Percentiles rank a stretch among this genome's conserved stretches.
Evolutionary conservation across 177 flowering plant species (phyloP).

Genomic region (Vitis hybrid): DNA sequence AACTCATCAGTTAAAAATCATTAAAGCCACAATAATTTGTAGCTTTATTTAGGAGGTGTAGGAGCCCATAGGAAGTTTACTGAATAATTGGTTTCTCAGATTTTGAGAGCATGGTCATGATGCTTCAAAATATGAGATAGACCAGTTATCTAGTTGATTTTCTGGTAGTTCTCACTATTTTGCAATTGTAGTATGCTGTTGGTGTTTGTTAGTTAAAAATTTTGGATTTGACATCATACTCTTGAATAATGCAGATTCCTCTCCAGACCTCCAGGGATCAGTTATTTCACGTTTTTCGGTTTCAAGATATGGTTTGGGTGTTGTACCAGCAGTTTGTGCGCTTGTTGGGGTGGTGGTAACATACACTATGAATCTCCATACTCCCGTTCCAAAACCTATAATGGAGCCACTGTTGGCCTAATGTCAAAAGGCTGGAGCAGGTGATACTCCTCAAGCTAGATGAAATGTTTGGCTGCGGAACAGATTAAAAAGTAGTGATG

Average conservation of each 20-base stretch:
- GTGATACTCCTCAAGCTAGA: neutral
- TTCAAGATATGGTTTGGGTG: slow-evolving; percentile 73
- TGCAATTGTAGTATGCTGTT: no score
- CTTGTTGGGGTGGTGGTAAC: slow-evolving; percentile 60
- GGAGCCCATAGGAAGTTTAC: neutral
- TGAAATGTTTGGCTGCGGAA: no score
- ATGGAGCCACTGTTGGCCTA: slow-evolving; percentile 61
- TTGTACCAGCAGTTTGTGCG: slow-evolving; percentile 78
- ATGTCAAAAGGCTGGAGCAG: slow-evolving; percentile 5
- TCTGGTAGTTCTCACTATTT: neutral
- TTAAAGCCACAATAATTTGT: no score
- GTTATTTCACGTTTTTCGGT: slow-evolving; percentile 33
- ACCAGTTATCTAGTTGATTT: neutral
- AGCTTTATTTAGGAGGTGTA: no score
- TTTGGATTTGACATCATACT: neutral
- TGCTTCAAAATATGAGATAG: neutral
- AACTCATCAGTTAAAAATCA: no score
- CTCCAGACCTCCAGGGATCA: slow-evolving; percentile 27
- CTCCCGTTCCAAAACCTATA: slow-evolving; percentile 34
- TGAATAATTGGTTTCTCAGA: neutral
- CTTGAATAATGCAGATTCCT: slow-evolving; percentile 25
- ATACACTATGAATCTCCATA: slow-evolving; percentile 58
- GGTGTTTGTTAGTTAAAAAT: neutral
- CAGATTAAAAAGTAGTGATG: no score
- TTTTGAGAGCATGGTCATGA: neutral